Conservation (phyloP, 2,329 filamentous ascomycete genomes). For the Colletotrichum tropicicola region DNA sequence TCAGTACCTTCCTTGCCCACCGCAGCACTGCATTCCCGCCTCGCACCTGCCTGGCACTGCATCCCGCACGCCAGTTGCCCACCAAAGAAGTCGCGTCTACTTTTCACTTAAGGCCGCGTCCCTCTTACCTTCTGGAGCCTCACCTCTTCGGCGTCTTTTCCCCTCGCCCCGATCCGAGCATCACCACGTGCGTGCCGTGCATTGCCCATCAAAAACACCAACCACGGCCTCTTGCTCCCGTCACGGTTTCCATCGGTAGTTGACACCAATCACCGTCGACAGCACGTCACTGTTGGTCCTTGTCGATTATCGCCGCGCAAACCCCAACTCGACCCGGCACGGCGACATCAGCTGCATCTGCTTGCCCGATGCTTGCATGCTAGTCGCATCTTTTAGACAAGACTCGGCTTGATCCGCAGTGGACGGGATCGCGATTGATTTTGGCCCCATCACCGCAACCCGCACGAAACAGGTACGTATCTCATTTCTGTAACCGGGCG, state of each 20-base stretch:
- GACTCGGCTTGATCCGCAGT: conserved; percentile 30
- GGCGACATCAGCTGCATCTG: neutral
- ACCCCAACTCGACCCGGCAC: neutral
- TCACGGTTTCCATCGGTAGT: neutral
- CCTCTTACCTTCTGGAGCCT: conserved; percentile 18
- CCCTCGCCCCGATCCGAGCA: neutral
- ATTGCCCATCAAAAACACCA: no score
- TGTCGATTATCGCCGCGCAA: neutral
- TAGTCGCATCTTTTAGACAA: conserved; percentile 20
- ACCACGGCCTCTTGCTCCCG: neutral
- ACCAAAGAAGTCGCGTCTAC: conserved; percentile 8
- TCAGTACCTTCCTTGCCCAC: neutral
- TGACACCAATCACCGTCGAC: neutral
- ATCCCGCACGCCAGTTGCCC: conserved; percentile 10
- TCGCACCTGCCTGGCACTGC: conserved; percentile 24
- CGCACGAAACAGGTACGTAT: conserved; percentile 17
- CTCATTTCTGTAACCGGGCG: neutral
- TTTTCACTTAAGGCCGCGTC: conserved; percentile 3
- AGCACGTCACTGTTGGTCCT: neutral
- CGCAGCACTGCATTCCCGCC: conserved; percentile 30
- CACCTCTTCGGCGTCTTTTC: neutral
- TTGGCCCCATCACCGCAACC: conserved; percentile 27
- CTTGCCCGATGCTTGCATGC: conserved; percentile 23
- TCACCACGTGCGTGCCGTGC: conserved; percentile 8
- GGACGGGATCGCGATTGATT: conserved; percentile 28